Conservation (phyloP, 495 filamentous ascomycete genomes). For the Penicillium verhagenii region DNA sequence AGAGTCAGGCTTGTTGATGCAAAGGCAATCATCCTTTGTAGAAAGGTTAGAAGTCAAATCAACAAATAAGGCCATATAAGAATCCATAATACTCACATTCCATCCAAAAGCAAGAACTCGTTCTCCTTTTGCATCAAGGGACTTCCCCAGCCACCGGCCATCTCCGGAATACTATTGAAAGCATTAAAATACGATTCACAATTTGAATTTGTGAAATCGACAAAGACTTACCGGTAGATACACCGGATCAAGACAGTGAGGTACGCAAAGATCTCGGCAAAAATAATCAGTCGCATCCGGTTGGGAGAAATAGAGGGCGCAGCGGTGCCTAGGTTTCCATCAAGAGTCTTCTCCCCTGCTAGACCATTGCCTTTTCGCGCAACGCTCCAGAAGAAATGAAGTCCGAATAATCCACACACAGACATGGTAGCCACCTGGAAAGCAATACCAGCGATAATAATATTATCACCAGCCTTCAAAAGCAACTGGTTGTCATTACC, state of each 20-base stretch:
- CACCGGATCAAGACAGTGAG: conserved; percentile 62
- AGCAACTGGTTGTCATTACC: conserved; percentile 17
- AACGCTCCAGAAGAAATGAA: conserved; percentile 50
- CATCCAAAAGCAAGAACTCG: conserved; percentile 62
- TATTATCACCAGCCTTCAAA: conserved; percentile 50
- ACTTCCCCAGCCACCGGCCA: conserved; percentile 69
- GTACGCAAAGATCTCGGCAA: conserved; percentile 55
- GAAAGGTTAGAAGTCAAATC: too few species aligned
- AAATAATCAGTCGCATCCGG: conserved; percentile 52
- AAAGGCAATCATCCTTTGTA: too few species aligned
- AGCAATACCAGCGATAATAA: conserved; percentile 70
- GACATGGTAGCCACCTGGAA: conserved; percentile 66
- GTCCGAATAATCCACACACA: conserved; percentile 52
- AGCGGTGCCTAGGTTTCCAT: conserved; percentile 1
- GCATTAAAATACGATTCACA: neutral
- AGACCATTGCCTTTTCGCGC: conserved; percentile 32
- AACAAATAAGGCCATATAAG: too few species aligned
- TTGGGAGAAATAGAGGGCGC: conserved; percentile 12
- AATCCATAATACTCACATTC: conserved; percentile 48
- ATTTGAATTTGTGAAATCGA: neutral
- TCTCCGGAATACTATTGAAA: conserved; percentile 54
- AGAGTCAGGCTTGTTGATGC: too few species aligned
- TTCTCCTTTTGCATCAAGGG: conserved; percentile 64
- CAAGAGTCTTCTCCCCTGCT: conserved; percentile 29
- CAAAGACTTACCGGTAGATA: conserved; percentile 55